Evolutionary conservation across 805 yeast genomes (phyloP).

Genomic region (Kuraishia ogatae): DNA sequence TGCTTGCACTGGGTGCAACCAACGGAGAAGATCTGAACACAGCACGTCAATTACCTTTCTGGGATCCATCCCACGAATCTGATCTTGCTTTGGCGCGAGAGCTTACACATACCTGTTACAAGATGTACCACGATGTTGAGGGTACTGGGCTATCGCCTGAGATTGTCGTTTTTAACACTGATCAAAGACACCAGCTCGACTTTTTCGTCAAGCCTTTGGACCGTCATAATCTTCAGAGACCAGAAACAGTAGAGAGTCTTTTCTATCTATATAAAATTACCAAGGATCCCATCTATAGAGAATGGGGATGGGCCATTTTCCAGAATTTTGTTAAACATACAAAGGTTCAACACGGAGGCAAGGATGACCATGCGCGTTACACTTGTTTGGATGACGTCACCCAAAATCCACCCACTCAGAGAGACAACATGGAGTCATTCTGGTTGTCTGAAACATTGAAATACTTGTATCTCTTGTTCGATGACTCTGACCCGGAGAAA

Average conservation of each 20-base stretch:
- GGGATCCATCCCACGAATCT: constrained; percentile 50
- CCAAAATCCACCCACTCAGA: constrained; percentile 35
- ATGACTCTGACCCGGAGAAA: constrained; percentile 46
- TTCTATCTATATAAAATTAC: constrained; percentile 75
- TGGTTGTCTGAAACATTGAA: constrained; percentile 94
- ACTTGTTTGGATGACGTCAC: constrained; percentile 65
- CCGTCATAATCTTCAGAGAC: constrained; percentile 81
- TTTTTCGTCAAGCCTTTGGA: constrained; percentile 65
- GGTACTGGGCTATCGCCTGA: constrained; percentile 83
- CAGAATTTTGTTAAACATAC: constrained; percentile 57
- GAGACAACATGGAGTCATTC: constrained; percentile 82
- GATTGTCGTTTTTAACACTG: constrained; percentile 73
- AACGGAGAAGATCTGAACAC: constrained; percentile 49
- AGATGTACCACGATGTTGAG: constrained; percentile 65
- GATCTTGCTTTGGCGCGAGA: constrained; percentile 70
- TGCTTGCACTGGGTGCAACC: constrained; percentile 85
- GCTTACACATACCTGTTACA: constrained; percentile 72
- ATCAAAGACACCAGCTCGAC: constrained; percentile 36
- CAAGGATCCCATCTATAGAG: constrained; percentile 70
- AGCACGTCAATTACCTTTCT: constrained; percentile 45
- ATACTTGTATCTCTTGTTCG: constrained; percentile 73
- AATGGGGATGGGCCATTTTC: constrained; percentile 87
- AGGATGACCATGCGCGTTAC: constrained; percentile 36
- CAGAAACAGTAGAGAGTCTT: constrained; percentile 87
- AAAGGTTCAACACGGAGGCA: constrained; percentile 38